phyloP scores from a whole-genome alignment of 2,329 filamentous ascomycete genomes.

The Ophiocordyceps camponoti-rufipedis region DNA sequence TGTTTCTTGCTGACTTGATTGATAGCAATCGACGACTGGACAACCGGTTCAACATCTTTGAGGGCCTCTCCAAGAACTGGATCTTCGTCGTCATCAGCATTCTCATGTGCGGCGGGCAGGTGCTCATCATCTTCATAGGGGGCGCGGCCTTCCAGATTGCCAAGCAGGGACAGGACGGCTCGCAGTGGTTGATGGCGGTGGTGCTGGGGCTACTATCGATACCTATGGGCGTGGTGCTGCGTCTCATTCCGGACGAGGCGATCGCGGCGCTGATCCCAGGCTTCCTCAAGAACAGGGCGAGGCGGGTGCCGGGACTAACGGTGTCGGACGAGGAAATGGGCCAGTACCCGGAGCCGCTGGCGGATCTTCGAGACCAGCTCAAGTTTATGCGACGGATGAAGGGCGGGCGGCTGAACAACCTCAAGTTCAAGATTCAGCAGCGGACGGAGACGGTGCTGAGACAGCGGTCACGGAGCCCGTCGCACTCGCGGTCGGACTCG shows the following conservation, averaged over 20 bases:
- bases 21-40: conserved; percentile 86
- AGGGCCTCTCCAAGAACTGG: conserved; percentile 55
- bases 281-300: conserved; percentile 29
- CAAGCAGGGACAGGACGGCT: conserved; percentile 32
- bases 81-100: conserved; percentile 64
- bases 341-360: conserved; percentile 52
- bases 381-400: conserved; percentile 65
- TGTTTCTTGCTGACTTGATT: conserved; percentile 98
- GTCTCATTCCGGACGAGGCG: conserved; percentile 61
- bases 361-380: conserved; percentile 64
- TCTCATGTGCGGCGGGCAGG: conserved; percentile 50
- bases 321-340: conserved; percentile 51
- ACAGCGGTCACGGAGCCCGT: conserved; percentile 42
- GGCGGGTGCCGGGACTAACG: conserved; percentile 33
- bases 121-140: conserved; percentile 55
- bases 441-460: conserved; percentile 49
- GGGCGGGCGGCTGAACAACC: conserved; percentile 63
- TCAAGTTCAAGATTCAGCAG: conserved; percentile 63
- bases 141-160: conserved; percentile 53
- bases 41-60: conserved; percentile 61
- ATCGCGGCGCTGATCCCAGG: conserved; percentile 33
- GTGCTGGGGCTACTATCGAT: conserved; percentile 72
- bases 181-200: conserved; percentile 78
- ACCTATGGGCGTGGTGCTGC: conserved; percentile 63
- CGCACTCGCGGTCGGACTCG: conserved; percentile 46